phyloP scores from a whole-genome alignment of 805 yeast species.

The Teunomyces aglyptinius region DNA sequence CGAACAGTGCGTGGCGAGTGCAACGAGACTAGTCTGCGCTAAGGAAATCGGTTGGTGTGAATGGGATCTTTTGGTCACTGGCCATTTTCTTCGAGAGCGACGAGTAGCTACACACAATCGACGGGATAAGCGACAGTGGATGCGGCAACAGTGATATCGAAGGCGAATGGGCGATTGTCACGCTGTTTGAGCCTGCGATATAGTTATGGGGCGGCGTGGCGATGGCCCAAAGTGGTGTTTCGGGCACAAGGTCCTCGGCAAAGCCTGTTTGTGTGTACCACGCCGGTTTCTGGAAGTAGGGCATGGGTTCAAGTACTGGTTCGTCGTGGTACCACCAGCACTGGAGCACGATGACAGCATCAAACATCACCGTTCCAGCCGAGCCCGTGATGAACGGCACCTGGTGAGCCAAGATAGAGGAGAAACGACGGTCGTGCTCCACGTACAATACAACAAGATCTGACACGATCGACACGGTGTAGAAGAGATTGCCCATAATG shows the following conservation, averaged over 20 bases:
- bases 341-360: constrained; percentile 32
- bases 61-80: constrained; percentile 36
- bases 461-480: constrained; percentile 30
- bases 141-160: too few relatives aligned
- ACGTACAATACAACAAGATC: constrained; percentile 27
- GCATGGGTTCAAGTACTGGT: constrained; percentile 1
- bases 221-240: background rate
- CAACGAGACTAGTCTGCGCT: constrained; percentile 18
- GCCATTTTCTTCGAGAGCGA: constrained; percentile 35
- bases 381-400: constrained; percentile 83
- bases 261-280: constrained; percentile 32
- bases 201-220: constrained; percentile 6
- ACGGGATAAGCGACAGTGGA: constrained; percentile 37
- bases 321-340: constrained; percentile 24
- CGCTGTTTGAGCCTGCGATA: constrained; percentile 7
- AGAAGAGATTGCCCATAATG: constrained; percentile 34
- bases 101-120: constrained; percentile 39
- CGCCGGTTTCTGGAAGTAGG: constrained; percentile 32
- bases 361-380: constrained; percentile 31
- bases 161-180: too few relatives aligned
- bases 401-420: constrained; percentile 46
- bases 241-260: background rate
- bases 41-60: constrained; percentile 42
- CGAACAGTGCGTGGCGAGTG: constrained; percentile 76
- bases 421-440: constrained; percentile 10